Conservation (phyloP, 2,329 filamentous ascomycete species). For the Aspergillus persii region DNA sequence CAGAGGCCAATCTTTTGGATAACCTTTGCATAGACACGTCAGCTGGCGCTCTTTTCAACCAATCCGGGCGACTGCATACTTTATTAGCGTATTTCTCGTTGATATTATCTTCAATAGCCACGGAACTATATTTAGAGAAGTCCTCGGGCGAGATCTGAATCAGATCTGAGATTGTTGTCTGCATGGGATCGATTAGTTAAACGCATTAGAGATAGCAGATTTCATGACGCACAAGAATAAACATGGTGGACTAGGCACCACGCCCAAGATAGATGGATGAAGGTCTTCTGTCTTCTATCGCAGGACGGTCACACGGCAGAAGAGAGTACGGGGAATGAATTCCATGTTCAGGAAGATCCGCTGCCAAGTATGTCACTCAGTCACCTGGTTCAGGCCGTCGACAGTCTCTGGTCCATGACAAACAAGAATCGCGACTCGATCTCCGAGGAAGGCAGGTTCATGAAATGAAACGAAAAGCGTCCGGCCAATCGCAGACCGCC, state of each 20-base stretch:
- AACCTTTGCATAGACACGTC: constrained; percentile 50
- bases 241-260: constrained; percentile 37
- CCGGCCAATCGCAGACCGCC: constrained; percentile 21
- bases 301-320: constrained; percentile 8
- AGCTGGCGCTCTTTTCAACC: background rate
- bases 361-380: background rate
- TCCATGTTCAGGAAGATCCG: constrained; percentile 17
- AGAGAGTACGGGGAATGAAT: constrained; percentile 5
- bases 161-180: constrained; percentile 93
- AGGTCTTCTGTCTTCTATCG: constrained; percentile 8
- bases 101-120: constrained; percentile 93
- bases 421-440: constrained; percentile 2
- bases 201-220: constrained; percentile 15
- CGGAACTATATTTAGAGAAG: constrained; percentile 74
- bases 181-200: constrained; percentile 11
- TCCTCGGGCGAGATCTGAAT: constrained; percentile 89
- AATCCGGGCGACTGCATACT: constrained; percentile 42
- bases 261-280: background rate
- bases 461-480: background rate
- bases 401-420: constrained; percentile 1
- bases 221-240: constrained; percentile 47
- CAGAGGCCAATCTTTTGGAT: constrained; percentile 94
- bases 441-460: background rate
- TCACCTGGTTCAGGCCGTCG: background rate
- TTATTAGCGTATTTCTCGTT: constrained; percentile 97